Base-by-base conservation (phyloP, 768 basidiomycete genomes). In the Psilocybe tampanensis region DNA sequence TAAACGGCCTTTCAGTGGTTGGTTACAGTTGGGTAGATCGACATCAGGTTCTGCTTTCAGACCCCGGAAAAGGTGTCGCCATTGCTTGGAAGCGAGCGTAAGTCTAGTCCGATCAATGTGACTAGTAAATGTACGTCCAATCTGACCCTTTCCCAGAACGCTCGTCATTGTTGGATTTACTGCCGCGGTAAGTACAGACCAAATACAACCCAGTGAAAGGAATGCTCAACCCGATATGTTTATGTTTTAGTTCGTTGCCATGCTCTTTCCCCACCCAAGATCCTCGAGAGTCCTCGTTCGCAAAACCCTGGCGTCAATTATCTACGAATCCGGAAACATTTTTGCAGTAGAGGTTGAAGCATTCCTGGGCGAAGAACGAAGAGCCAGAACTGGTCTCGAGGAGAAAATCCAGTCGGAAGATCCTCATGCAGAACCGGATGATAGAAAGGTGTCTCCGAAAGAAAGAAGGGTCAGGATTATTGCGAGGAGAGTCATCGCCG, bases 41-140 rank as follows among this genome's bases (percentile, higher is more conserved):
- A 1, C 73, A 78, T 54, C 55, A 68, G 12, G 24, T 60, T 17
- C 55, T 69, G 3, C 32, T 76, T 23, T 60, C 61, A 5, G 72
- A 71, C 44, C 55, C 69, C 1, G 77, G 78, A 17, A 66, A 74
- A 17, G 78, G 77, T 3, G 66, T 78, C 17, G 42, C 50, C 15
- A 47, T 79, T 13, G 76, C 75, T 15, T 79, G 77, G 77, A 76
- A 74, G 55, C 66, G 78, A 66, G 76, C 73, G 76, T 78, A 64
- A 45, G 76, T 68, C 2, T 8, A 17, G 17, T 50, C 17, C 26
- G n/a, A n/a, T n/a, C 7, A 12, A 22, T 24, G 8, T 9, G 29
- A 26, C 1, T 17, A 33, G 7, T 11, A 18, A 8, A 8, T 22
- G 33, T 33, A 13, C 52, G 43, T 33, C 29, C 26, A 23, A n/a